These are phyloP conservation scores for Aristolochia fimbriata DNA, from an alignment of 164 flowering plant genomes.

Conservation along the genomic window DNA sequence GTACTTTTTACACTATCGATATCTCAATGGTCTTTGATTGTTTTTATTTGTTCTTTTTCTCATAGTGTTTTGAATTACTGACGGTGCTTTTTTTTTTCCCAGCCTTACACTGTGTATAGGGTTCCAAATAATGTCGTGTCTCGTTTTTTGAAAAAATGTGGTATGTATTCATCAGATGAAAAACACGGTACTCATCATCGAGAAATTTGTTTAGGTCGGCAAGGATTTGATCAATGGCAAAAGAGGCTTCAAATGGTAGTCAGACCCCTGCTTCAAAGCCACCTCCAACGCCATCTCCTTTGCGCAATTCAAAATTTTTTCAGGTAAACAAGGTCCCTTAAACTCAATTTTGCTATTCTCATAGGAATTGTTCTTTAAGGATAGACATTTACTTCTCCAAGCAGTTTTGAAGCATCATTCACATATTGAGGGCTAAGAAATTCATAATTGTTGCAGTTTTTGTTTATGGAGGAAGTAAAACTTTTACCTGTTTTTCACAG, in stretches of 20 bases:
- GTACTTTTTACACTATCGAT: not conserved
- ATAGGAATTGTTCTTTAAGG: not conserved
- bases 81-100: not conserved
- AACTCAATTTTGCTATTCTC: not conserved
- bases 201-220: constrained; percentile 1
- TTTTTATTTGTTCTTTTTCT: not conserved
- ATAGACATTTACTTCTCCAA: not conserved
- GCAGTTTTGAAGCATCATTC: too few species aligned
- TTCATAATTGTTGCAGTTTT: too few species aligned
- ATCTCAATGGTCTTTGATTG: not conserved
- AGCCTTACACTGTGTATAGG: not conserved
- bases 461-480: not conserved
- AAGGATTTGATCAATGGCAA: constrained; percentile 36
- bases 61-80: not conserved
- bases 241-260: constrained; percentile 33
- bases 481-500: constrained; percentile 20
- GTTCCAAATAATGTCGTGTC: too few species aligned
- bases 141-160: too few species aligned
- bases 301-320: constrained; percentile 71
- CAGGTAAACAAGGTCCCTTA: constrained; percentile 33
- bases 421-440: too few species aligned
- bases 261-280: constrained; percentile 31
- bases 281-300: constrained; percentile 76
- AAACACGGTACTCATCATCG: too few species aligned
- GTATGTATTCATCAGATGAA: not conserved